A percentile compares a stretch with the other conserved stretches of the same genome.
Conservation (phyloP, 257 asterid species). For the Prunella vulgaris region DNA sequence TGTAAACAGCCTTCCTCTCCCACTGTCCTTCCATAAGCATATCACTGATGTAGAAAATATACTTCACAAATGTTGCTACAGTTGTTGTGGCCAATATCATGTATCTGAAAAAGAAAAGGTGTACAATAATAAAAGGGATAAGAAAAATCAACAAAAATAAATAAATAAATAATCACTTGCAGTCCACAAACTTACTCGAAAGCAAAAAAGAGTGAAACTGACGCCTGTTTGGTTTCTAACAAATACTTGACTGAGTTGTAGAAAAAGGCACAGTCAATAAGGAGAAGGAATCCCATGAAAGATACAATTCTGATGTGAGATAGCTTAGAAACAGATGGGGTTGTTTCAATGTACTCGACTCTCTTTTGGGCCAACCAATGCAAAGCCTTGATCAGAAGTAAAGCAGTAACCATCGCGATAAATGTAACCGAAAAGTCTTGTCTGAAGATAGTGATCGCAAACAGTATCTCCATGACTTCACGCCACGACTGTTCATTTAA, state of each 20-base stretch:
- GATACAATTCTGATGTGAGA: constrained; percentile 83
- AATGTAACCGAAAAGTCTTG: constrained; percentile 86
- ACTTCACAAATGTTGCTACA: constrained; percentile 75
- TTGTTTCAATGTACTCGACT: constrained; percentile 93
- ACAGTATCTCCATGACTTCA: constrained; percentile 94
- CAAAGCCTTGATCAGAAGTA: constrained; percentile 85
- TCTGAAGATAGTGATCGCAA: constrained; percentile 91
- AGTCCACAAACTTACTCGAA: constrained; percentile 68
- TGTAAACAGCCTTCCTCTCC: constrained; percentile 94
- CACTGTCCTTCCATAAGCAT: constrained; percentile 99
- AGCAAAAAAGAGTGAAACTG: constrained; percentile 84
- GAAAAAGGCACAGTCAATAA: constrained; percentile 61
- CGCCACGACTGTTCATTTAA: constrained; percentile 97
- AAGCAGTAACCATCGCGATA: constrained; percentile 81
- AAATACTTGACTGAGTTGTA: constrained; percentile 54
- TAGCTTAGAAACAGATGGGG: constrained; percentile 70
- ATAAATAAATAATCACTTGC: background rate
- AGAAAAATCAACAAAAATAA: background rate
- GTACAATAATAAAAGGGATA: background rate
- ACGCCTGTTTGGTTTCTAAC: constrained; percentile 73
- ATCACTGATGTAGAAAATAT: constrained; percentile 73
- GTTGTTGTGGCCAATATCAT: constrained; percentile 92
- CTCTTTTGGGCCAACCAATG: constrained; percentile 99
- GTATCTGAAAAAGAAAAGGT: constrained; percentile 51
- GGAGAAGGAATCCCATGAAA: constrained; percentile 82